Evolutionary conservation across 2,329 filamentous ascomycete species (phyloP).

Genomic region (Raffaelea arxii): DNA sequence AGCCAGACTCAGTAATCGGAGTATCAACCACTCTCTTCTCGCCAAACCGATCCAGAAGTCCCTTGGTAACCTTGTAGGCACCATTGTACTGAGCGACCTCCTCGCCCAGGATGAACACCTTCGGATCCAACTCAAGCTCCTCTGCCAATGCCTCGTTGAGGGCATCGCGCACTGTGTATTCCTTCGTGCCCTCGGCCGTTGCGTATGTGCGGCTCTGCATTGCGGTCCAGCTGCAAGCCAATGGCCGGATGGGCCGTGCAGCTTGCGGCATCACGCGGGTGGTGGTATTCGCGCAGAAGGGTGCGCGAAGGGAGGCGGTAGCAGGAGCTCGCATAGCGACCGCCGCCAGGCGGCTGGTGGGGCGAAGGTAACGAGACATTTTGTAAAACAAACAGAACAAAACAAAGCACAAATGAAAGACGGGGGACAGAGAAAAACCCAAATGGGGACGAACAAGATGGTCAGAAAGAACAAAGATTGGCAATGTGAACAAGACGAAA

Average conservation of each 20-base stretch:
- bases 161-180: slow-evolving; percentile 94
- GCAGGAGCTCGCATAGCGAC: slow-evolving; percentile 17
- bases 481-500: background rate
- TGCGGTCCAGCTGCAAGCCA: slow-evolving; percentile 3
- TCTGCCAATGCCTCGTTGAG: slow-evolving; percentile 96
- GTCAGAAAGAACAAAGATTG: background rate
- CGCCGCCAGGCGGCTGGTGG: slow-evolving; percentile 31
- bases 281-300: slow-evolving; percentile 5
- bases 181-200: slow-evolving; percentile 58
- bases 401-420: slow-evolving; percentile 4
- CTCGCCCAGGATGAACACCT: slow-evolving; percentile 94
- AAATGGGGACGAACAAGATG: background rate
- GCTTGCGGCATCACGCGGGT: slow-evolving; percentile 17
- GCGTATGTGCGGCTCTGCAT: slow-evolving; percentile 46
- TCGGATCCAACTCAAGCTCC: slow-evolving; percentile 88
- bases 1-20: slow-evolving; percentile 96
- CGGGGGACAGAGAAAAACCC: background rate
- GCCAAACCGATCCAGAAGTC: slow-evolving; percentile 91
- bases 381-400: background rate
- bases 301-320: slow-evolving; percentile 14
- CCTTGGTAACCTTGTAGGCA: slow-evolving; percentile 99
- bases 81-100: slow-evolving; percentile 99
- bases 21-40: slow-evolving; percentile 97
- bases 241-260: slow-evolving; percentile 20
- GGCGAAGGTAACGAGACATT: slow-evolving; percentile 38